These are phyloP conservation scores for Fusarium sp. DNA, from an alignment of 2,329 filamentous ascomycete species.

Conservation along the genomic window DNA sequence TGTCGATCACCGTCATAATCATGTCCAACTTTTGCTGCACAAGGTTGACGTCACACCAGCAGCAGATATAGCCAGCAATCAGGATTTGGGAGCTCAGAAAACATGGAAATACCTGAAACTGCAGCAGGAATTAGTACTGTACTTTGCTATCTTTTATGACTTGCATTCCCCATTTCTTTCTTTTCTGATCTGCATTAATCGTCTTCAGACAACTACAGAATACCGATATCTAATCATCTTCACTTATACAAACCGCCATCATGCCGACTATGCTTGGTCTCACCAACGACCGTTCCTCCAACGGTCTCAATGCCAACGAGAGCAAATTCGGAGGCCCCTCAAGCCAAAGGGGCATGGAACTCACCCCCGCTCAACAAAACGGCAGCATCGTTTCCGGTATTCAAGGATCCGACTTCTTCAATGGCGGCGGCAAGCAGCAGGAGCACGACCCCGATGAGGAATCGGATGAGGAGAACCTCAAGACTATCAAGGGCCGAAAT, in stretches of 20 bases:
- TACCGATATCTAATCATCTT: neutral
- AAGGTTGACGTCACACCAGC: slow-evolving; percentile 45
- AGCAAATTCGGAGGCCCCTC: slow-evolving; percentile 31
- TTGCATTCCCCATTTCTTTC: slow-evolving; percentile 9
- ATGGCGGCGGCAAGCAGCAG: slow-evolving; percentile 39
- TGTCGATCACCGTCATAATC: slow-evolving; percentile 44
- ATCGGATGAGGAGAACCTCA: slow-evolving; percentile 43
- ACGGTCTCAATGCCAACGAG: slow-evolving; percentile 35
- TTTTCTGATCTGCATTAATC: neutral
- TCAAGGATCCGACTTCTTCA: slow-evolving; percentile 44
- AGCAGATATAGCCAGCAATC: slow-evolving; percentile 41
- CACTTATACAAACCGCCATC: slow-evolving; percentile 19
- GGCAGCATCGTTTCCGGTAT: slow-evolving; percentile 39
- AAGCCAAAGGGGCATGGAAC: slow-evolving; percentile 37
- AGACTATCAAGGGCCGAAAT: slow-evolving; percentile 47
- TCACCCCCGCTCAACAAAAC: slow-evolving; percentile 22
- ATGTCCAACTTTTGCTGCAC: slow-evolving; percentile 35
- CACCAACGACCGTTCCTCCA: slow-evolving; percentile 42
- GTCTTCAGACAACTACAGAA: neutral
- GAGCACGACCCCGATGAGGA: slow-evolving; percentile 41
- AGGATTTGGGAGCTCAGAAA: slow-evolving; percentile 42
- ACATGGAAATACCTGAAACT: slow-evolving; percentile 38
- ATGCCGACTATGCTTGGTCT: slow-evolving; percentile 47
- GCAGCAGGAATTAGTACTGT: slow-evolving; percentile 1
- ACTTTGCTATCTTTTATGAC: slow-evolving; percentile 23